Percentiles rank a stretch among this genome's conserved stretches.
phyloP scores from a whole-genome alignment of 2,329 filamentous ascomycete species.

The Pestalotiopsis sp. region DNA sequence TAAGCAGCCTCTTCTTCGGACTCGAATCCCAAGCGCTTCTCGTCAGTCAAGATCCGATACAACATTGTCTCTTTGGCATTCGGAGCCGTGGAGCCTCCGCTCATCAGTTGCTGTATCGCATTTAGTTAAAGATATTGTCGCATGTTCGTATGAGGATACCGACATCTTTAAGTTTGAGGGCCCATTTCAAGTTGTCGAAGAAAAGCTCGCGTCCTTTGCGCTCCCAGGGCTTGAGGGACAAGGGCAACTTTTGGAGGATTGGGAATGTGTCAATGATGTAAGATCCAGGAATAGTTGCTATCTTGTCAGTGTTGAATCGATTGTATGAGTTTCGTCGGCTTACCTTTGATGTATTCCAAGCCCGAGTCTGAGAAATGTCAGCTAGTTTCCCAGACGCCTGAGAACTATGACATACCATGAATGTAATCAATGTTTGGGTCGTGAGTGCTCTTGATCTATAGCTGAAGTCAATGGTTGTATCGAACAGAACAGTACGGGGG shows the following conservation, averaged over 20 bases:
- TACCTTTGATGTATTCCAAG: not conserved
- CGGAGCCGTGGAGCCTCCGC: not conserved
- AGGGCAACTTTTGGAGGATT: not conserved
- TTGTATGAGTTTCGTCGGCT: not conserved
- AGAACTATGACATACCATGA: not conserved
- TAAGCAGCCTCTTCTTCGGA: not conserved
- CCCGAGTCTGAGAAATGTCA: not conserved
- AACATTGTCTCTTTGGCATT: slow-evolving; percentile 5
- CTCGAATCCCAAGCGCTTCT: not conserved
- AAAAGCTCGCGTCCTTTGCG: not conserved
- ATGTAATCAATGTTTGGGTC: slow-evolving; percentile 1
- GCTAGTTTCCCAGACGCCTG: not conserved
- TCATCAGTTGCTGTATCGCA: not conserved
- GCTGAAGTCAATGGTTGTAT: not conserved
- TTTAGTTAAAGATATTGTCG: not conserved
- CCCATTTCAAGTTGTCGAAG: not conserved
- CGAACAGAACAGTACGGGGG: no score
- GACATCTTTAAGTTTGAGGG: not conserved
- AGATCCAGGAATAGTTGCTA: not conserved
- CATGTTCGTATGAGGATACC: not conserved
- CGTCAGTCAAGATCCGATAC: not conserved
- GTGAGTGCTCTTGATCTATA: not conserved
- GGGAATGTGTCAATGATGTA: not conserved
- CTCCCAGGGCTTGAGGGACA: not conserved
- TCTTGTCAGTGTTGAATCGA: not conserved